Base-by-base conservation (phyloP, 2,329 filamentous ascomycete species). In the Hymenoscyphus infarciens region DNA sequence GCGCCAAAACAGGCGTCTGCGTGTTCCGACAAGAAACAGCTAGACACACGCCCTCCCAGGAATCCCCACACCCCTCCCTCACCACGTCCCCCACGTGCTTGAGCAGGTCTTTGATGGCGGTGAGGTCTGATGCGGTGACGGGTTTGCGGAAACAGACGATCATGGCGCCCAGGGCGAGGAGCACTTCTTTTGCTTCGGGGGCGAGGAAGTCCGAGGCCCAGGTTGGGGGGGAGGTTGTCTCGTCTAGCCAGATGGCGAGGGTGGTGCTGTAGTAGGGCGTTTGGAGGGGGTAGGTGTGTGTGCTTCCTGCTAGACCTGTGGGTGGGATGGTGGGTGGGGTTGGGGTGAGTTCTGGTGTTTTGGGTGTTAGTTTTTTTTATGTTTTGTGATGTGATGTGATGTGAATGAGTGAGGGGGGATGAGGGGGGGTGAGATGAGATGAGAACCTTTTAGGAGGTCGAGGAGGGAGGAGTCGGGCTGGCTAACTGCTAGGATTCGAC, bases 201-300 rank as follows among this genome's bases (percentile, higher is more conserved):
- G 82, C 80, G 1, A 88, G 79, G 68, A 89, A 89, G 0, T 83
- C 81, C 1, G 73, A 72, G 0, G 83, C 77, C 87, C 87, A 89
- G 39, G 56, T 53, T 11, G 61, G 22, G 1, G 72, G 66, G 11
- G 64, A 59, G 5, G 77, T 70, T 63, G 87, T 78, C 55, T 87
- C 78, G 70, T 90, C 87, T n/a, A 89, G 78, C 87, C 87, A 90
- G 67, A 89, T 78, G 53, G 87, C 85, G 3, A 89, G 77, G 0
- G 78, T 78, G 60, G 84, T 80, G 27, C 75, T 79, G 77, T 89
- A 89, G 77, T 89, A 89, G 15, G 77, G 69, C 22, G 85, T 89
- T 64, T 79, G 78, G 61, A 89, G 75, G 8, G 75, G 63, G 35
- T 87, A 79, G 53, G 75, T 73, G 69, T 88, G 86, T 16, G 86